Percentiles rank a stretch among this genome's conserved stretches.
Conservation (phyloP, 2,329 filamentous ascomycete genomes). For the Bipolaris sorokiniana region DNA sequence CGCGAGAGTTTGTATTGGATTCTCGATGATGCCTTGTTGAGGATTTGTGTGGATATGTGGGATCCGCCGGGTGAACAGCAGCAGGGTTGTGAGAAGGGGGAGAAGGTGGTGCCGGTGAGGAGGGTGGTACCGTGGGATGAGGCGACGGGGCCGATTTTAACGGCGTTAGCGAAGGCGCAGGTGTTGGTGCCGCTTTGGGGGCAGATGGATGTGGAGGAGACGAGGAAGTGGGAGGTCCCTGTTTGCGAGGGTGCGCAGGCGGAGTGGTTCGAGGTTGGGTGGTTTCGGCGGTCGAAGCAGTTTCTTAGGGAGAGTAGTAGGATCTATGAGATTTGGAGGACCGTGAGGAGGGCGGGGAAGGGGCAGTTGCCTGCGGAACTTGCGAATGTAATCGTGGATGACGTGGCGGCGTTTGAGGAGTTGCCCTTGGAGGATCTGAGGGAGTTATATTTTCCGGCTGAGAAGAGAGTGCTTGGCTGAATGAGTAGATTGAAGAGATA, state of each 20-base stretch:
- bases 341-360: constrained; percentile 11
- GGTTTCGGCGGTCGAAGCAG: constrained; percentile 13
- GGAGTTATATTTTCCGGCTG: constrained; percentile 4
- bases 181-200: constrained; percentile 9
- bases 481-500: neutral
- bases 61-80: constrained; percentile 1
- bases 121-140: constrained; percentile 6
- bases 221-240: neutral
- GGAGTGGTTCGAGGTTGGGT: constrained; percentile 5
- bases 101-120: too few species aligned
- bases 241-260: neutral
- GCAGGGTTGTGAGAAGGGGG: too few species aligned
- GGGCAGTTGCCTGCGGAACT: constrained; percentile 21
- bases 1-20: constrained; percentile 25
- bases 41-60: constrained; percentile 21
- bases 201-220: constrained; percentile 10
- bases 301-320: constrained; percentile 19
- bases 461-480: neutral
- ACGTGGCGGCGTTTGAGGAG: constrained; percentile 15
- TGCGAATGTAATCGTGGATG: constrained; percentile 13
- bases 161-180: constrained; percentile 4
- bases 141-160: constrained; percentile 7
- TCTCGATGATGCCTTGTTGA: constrained; percentile 22
- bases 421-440: constrained; percentile 11
- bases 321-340: constrained; percentile 21